Evolutionary conservation across 257 asterid species (phyloP).

Genomic region (Anisodus acutangulus): DNA sequence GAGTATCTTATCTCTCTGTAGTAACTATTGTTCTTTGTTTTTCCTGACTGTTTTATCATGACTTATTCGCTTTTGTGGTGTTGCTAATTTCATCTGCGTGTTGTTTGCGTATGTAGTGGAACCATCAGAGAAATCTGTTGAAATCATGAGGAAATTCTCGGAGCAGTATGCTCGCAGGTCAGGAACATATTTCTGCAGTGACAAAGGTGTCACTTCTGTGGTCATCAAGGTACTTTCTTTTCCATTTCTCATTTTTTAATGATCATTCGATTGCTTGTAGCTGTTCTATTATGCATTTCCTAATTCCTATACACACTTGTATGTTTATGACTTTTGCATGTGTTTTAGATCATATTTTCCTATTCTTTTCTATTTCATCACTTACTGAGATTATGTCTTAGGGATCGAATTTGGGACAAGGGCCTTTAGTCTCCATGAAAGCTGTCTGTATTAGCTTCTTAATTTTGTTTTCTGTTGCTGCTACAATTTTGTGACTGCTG

Average conservation of each 20-base stretch:
- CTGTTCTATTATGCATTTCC: neutral
- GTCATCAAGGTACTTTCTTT: conserved; percentile 68
- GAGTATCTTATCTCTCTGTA: too few species aligned
- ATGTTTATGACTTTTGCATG: neutral
- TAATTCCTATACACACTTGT: neutral
- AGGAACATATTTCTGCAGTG: conserved; percentile 84
- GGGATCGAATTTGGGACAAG: conserved; percentile 1
- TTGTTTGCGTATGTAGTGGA: conserved; percentile 55
- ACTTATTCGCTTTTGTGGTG: too few species aligned
- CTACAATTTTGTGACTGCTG: conserved; percentile 17
- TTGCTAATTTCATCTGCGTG: neutral
- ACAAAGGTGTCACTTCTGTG: conserved; percentile 90
- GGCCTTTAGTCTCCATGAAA: neutral
- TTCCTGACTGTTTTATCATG: too few species aligned
- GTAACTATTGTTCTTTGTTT: too few species aligned
- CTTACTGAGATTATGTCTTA: neutral
- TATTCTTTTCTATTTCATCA: conserved; percentile 1
- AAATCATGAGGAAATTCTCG: conserved; percentile 95
- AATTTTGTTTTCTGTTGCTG: neutral
- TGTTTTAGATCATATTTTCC: neutral
- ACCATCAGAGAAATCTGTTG: conserved; percentile 94
- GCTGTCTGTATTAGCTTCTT: neutral
- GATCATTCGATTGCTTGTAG: conserved; percentile 2
- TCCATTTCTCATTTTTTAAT: neutral
- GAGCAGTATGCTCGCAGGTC: conserved; percentile 98